phyloP scores from a whole-genome alignment of 2,329 filamentous ascomycete species.

The Cercospora sojina region DNA sequence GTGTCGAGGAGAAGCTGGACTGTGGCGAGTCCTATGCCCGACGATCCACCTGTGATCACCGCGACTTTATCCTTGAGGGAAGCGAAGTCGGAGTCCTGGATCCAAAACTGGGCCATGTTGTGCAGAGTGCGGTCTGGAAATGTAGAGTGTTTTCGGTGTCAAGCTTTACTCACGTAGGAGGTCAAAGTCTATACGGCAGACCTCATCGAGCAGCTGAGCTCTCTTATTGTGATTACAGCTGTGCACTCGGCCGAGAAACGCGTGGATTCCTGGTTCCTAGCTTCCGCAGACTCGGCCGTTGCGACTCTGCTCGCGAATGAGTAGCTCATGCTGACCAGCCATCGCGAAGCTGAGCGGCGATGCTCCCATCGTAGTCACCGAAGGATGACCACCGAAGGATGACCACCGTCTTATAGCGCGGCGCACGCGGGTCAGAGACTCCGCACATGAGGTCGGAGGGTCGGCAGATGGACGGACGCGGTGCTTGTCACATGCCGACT shows the following conservation, averaged over 20 bases:
- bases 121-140: not conserved
- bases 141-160: not conserved
- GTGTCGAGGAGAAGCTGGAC: conserved; percentile 52
- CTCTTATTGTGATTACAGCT: not conserved
- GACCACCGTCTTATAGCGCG: not conserved
- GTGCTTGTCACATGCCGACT: not conserved
- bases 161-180: not conserved
- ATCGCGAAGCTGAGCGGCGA: not conserved
- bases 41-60: conserved; percentile 52
- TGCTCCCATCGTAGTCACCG: not conserved
- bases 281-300: not conserved
- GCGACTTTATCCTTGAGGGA: conserved; percentile 29
- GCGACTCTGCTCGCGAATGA: not conserved
- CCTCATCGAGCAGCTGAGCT: not conserved
- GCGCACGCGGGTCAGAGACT: not conserved
- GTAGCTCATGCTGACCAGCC: not conserved
- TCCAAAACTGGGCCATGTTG: conserved; percentile 32
- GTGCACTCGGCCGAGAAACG: not conserved
- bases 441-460: not conserved
- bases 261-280: conserved; percentile 2
- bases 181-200: not conserved
- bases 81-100: conserved; percentile 27
- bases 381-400: not conserved
- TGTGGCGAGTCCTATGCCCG: conserved; percentile 61
- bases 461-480: not conserved